Evolutionary conservation across 768 basidiomycete species (phyloP).

Genomic region (Podaxis pistillaris): DNA sequence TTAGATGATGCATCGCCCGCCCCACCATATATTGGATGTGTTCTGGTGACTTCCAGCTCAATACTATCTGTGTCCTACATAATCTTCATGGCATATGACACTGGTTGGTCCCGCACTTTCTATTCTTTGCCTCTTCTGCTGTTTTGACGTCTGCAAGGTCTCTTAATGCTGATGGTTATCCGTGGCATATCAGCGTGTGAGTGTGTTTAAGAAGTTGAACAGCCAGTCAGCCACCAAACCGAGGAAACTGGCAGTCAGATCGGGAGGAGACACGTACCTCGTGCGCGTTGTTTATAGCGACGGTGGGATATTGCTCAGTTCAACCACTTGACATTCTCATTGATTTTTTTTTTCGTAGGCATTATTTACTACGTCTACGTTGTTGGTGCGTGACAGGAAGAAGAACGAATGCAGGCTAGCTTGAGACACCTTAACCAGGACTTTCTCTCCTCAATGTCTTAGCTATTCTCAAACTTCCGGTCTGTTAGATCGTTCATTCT

Average conservation of each 20-base stretch:
- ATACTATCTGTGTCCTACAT: not conserved
- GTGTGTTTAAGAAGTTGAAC: not conserved
- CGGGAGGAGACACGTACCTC: not conserved
- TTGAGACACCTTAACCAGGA: not conserved
- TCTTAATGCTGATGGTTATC: slow-evolving; percentile 1
- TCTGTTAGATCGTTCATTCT: not conserved
- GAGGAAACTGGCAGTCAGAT: not conserved
- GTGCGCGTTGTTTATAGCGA: slow-evolving; percentile 4
- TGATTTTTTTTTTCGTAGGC: not conserved
- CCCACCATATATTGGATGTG: slow-evolving; percentile 2
- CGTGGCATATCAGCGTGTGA: slow-evolving; percentile 2
- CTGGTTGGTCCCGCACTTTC: not conserved
- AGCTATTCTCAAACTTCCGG: not conserved
- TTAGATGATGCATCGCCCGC: not conserved
- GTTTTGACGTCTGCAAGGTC: not conserved
- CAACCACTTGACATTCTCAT: too few relatives aligned
- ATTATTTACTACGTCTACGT: slow-evolving; percentile 2
- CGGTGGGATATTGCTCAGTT: not conserved
- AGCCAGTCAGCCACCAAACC: too few relatives aligned
- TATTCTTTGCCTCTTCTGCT: not conserved
- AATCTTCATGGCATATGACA: slow-evolving; percentile 6
- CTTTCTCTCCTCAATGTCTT: slow-evolving; percentile 9
- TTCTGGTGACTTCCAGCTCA: not conserved
- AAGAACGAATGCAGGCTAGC: too few relatives aligned
- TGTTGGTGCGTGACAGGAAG: not conserved